Base-by-base conservation (phyloP, 2,329 filamentous ascomycete species). In the Apiospora phragmitis region DNA sequence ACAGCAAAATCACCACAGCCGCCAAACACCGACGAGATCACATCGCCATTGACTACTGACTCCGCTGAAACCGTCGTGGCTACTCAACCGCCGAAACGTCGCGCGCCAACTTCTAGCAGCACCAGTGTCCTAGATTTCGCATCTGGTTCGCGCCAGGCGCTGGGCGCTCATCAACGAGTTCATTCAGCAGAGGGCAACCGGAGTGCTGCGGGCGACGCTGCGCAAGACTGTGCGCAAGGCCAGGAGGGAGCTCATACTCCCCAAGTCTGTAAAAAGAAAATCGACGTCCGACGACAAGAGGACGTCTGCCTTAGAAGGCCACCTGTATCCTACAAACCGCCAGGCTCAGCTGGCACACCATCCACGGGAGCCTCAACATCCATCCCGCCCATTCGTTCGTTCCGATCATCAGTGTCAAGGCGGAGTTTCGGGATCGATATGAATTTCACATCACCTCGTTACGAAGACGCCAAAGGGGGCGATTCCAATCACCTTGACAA, bases 361-460 rank as follows among this genome's bases (percentile, higher is more conserved):
- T 76, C 78, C 11, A 18, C 71, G 24, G 77, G 77, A 59, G 79
- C 76, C 51, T 75, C 79, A 21, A 75, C 78, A 43, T 76, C 77
- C 32, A 83, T 89, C 51, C 86, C 87, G 21, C 87, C 87, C 9
- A 89, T 89, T 76, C 85, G 88, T 69, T 81, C 83, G 11, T 88
- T 89, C 74, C 85, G 88, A 71, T 88, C 87, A 35, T 89, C 88
- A 47, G 86, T 85, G 75, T 87, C 87, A 72, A 86, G 88, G 74
- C 87, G 85, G 79, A 89, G 87, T 77, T 80, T 86, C 32, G 80
- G 80, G 18, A 80, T 87, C 75, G 87, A 89, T 76, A 88, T 88
- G 85, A 87, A 83, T 73, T 65, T 79, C 51, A 82, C 83, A 69
- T 81, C 81, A 35, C 76, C 82, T 72, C 81, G 82, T 72, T 85